phyloP scores from a whole-genome alignment of 805 yeast species.

The Maudiozyma pseudohumilis region DNA sequence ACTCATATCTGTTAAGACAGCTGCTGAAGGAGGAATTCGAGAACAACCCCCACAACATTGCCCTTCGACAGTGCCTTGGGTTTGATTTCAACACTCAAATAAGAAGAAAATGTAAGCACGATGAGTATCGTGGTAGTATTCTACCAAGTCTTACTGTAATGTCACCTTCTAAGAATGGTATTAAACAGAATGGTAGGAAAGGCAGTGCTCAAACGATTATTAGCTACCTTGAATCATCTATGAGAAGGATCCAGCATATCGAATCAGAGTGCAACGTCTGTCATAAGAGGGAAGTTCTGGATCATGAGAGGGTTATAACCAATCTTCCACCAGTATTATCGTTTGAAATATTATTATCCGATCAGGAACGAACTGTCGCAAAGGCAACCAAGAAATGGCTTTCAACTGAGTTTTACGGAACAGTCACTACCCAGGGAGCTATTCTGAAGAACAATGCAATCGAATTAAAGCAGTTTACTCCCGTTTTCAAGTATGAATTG shows the following conservation, averaged over 20 bases:
- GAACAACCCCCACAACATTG: slow-evolving; percentile 14
- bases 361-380: slow-evolving; percentile 45
- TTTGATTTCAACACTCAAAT: slow-evolving; percentile 19
- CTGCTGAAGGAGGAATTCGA: slow-evolving; percentile 23
- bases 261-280: slow-evolving; percentile 47
- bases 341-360: slow-evolving; percentile 46
- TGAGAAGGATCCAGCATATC: slow-evolving; percentile 42
- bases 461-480: slow-evolving; percentile 24
- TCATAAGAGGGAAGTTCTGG: slow-evolving; percentile 42
- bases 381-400: slow-evolving; percentile 48
- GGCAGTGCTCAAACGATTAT: slow-evolving; percentile 34
- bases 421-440: slow-evolving; percentile 31
- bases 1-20: slow-evolving; percentile 18
- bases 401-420: slow-evolving; percentile 48
- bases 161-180: slow-evolving; percentile 22
- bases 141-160: slow-evolving; percentile 21
- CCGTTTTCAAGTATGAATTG: slow-evolving; percentile 44
- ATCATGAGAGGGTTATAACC: slow-evolving; percentile 41
- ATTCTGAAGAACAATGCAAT: slow-evolving; percentile 26
- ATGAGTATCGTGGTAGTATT: slow-evolving; percentile 12
- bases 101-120: slow-evolving; percentile 19
- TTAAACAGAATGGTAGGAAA: slow-evolving; percentile 26
- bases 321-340: slow-evolving; percentile 56
- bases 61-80: slow-evolving; percentile 27
- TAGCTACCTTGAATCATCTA: slow-evolving; percentile 51